Conservation (phyloP, 805 yeast species). For the Candida pini region DNA sequence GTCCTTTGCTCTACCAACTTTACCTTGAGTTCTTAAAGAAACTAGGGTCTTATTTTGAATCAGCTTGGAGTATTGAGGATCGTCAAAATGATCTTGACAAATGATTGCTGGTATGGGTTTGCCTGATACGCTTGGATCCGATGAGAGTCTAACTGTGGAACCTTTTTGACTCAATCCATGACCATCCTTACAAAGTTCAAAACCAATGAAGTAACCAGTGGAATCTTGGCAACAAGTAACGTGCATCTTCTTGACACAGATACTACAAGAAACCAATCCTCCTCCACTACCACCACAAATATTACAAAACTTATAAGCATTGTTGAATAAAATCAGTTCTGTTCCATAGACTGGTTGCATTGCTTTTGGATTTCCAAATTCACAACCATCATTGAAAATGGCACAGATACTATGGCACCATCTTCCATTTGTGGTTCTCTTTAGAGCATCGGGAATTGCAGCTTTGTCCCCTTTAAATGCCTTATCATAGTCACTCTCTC, state of each 20-base stretch:
- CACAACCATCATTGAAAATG: slow-evolving; percentile 41
- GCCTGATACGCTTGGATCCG: slow-evolving; percentile 30
- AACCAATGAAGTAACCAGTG: slow-evolving; percentile 46
- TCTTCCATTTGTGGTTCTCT: slow-evolving; percentile 56
- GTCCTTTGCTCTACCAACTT: slow-evolving; percentile 14
- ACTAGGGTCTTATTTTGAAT: slow-evolving; percentile 18
- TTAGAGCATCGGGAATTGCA: slow-evolving; percentile 57
- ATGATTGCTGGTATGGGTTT: slow-evolving; percentile 37
- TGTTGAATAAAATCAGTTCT: slow-evolving; percentile 25
- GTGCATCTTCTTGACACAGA: slow-evolving; percentile 40
- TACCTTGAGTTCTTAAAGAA: slow-evolving; percentile 28
- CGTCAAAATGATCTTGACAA: slow-evolving; percentile 35
- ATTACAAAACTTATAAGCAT: slow-evolving; percentile 33
- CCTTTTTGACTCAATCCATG: slow-evolving; percentile 2
- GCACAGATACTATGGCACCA: slow-evolving; percentile 84
- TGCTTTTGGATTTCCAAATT: slow-evolving; percentile 34
- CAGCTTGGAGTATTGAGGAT: not conserved
- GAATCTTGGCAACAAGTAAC: slow-evolving; percentile 55
- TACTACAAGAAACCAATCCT: slow-evolving; percentile 40
- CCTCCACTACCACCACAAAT: slow-evolving; percentile 46
- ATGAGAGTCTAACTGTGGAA: too few species aligned
- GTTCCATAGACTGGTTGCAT: slow-evolving; percentile 46
- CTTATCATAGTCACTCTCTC: slow-evolving; percentile 43
- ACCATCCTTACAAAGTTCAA: slow-evolving; percentile 31
- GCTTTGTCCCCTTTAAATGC: slow-evolving; percentile 35